Conservation (phyloP, 2,329 filamentous ascomycete species). For the Chrysosphaeria jannelii region DNA sequence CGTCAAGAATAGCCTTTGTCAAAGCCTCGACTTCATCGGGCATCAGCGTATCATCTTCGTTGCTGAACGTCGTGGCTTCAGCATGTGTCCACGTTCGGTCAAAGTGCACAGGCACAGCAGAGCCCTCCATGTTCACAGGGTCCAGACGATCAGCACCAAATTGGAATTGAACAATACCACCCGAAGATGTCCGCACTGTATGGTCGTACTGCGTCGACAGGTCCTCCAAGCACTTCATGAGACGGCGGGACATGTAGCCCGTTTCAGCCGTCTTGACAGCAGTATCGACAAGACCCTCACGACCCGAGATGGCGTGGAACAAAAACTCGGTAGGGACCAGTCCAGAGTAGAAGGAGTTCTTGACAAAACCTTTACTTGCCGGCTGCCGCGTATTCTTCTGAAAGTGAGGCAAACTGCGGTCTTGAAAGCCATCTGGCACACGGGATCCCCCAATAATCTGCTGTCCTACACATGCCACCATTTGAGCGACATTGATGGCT, state of each 20-base stretch:
- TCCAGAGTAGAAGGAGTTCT: slow-evolving; percentile 90
- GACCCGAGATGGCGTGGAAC: slow-evolving; percentile 93
- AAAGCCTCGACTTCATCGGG: slow-evolving; percentile 43
- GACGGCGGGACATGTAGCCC: slow-evolving; percentile 88
- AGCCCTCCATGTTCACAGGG: slow-evolving; percentile 91
- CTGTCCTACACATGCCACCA: slow-evolving; percentile 91
- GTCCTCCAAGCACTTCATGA: slow-evolving; percentile 97
- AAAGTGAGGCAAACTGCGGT: slow-evolving; percentile 82
- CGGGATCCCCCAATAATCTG: slow-evolving; percentile 88
- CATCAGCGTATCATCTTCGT: slow-evolving; percentile 39
- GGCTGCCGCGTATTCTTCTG: slow-evolving; percentile 76
- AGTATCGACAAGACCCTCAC: slow-evolving; percentile 95
- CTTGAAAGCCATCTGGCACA: slow-evolving; percentile 88
- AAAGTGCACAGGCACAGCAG: slow-evolving; percentile 75
- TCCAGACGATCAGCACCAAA: slow-evolving; percentile 91
- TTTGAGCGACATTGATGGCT: slow-evolving; percentile 93
- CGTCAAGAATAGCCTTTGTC: slow-evolving; percentile 34
- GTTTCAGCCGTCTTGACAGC: slow-evolving; percentile 98
- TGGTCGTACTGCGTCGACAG: slow-evolving; percentile 80
- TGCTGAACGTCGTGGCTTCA: slow-evolving; percentile 48
- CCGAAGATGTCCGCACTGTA: slow-evolving; percentile 73
- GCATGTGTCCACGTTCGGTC: slow-evolving; percentile 67
- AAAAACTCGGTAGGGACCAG: slow-evolving; percentile 77
- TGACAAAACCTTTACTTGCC: slow-evolving; percentile 88
- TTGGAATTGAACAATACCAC: slow-evolving; percentile 81